Evolutionary conservation across 192 early-diverging fungal genomes (phyloP).

Genomic region (Thamnidium elegans): DNA sequence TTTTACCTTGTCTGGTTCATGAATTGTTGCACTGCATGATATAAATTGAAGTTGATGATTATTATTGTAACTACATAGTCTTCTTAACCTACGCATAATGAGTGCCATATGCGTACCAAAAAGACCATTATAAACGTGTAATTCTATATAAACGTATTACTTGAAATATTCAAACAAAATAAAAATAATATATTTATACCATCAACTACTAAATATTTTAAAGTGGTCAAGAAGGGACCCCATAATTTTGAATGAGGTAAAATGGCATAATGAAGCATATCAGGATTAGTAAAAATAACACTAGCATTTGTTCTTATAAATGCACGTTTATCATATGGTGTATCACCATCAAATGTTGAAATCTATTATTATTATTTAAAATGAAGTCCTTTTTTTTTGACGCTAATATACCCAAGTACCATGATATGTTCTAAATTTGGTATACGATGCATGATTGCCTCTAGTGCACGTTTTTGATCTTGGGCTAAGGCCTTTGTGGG

Average conservation of each 20-base stretch:
- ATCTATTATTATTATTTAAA: slow-evolving; percentile 27
- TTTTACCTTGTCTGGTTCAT: slow-evolving; percentile 43
- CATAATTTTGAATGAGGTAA: slow-evolving; percentile 57
- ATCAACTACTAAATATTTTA: slow-evolving; percentile 71
- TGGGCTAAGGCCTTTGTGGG: slow-evolving; percentile 85
- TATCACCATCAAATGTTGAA: slow-evolving; percentile 66
- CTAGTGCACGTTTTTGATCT: slow-evolving; percentile 64
- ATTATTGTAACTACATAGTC: slow-evolving; percentile 47
- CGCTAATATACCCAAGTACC: background rate
- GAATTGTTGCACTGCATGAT: slow-evolving; percentile 62
- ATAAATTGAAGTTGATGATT: slow-evolving; percentile 57
- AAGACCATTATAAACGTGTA: slow-evolving; percentile 64
- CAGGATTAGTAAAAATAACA: slow-evolving; percentile 80
- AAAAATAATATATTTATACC: slow-evolving; percentile 22
- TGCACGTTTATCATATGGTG: slow-evolving; percentile 40
- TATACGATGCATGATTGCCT: slow-evolving; percentile 25
- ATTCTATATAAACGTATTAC: slow-evolving; percentile 38
- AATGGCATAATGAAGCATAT: slow-evolving; percentile 73
- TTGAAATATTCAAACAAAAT: background rate
- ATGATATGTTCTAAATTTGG: slow-evolving; percentile 33
- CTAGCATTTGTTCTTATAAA: slow-evolving; percentile 49
- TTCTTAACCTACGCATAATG: slow-evolving; percentile 62
- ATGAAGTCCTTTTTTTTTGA: background rate
- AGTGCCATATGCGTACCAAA: slow-evolving; percentile 68
- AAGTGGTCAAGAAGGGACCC: slow-evolving; percentile 48